Conservation (phyloP, 1,139 yeast species). For the Geotrichum phurueaensis region DNA sequence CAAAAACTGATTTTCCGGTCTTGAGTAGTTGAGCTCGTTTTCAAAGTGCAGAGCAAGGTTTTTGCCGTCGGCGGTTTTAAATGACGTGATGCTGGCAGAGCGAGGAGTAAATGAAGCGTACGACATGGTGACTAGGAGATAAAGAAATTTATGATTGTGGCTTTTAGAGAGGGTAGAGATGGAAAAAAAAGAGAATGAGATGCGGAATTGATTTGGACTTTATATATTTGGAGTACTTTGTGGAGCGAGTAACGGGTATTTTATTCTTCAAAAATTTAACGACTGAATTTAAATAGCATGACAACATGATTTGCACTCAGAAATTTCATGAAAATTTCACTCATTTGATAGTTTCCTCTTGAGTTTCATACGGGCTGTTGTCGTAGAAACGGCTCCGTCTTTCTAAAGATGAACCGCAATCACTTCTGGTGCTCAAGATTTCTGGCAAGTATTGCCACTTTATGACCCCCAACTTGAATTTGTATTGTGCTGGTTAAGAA, state of each 20-base stretch:
- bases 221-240: neutral
- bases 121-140: neutral
- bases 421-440: too few relatives aligned
- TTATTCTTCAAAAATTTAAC: neutral
- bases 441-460: too few relatives aligned
- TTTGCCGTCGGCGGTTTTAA: slow-evolving; percentile 27
- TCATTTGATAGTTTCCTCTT: too few relatives aligned
- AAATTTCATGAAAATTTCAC: too few relatives aligned
- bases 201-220: neutral
- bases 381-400: too few relatives aligned
- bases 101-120: slow-evolving; percentile 17
- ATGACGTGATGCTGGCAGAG: slow-evolving; percentile 27
- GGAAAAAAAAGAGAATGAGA: neutral
- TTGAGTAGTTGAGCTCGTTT: slow-evolving; percentile 25
- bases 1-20: slow-evolving; percentile 44
- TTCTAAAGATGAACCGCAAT: too few relatives aligned
- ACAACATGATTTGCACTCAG: neutral
- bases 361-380: too few relatives aligned
- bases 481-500: too few relatives aligned
- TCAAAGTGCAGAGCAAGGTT: slow-evolving; percentile 26
- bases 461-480: too few relatives aligned
- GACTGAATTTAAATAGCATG: too few relatives aligned
- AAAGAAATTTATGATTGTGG: neutral
- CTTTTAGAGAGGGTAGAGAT: neutral
- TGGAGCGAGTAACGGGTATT: neutral